phyloP scores from a whole-genome alignment of 2,329 filamentous ascomycete species.

The Alternaria tenuissima region DNA sequence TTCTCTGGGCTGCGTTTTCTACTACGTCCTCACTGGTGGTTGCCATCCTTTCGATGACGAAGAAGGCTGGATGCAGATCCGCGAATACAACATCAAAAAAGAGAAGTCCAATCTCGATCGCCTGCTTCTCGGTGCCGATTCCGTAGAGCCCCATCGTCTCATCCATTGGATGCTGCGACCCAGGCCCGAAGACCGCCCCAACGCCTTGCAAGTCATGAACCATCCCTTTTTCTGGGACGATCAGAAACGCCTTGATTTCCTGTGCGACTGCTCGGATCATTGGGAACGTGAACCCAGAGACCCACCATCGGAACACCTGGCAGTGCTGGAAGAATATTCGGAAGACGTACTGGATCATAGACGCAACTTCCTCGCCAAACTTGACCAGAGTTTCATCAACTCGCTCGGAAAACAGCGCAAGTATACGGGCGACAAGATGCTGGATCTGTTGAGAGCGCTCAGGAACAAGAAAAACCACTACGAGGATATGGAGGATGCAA shows the following conservation, averaged over 20 bases:
- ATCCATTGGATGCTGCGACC: slow-evolving; percentile 80
- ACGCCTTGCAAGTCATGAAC: slow-evolving; percentile 80
- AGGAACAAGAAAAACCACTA: slow-evolving; percentile 98
- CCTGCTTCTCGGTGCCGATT: slow-evolving; percentile 82
- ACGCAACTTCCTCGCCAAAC: slow-evolving; percentile 77
- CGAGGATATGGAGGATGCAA: slow-evolving; percentile 86
- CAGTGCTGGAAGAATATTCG: slow-evolving; percentile 63
- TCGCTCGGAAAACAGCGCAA: slow-evolving; percentile 93
- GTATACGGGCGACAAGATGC: slow-evolving; percentile 82
- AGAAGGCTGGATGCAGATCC: slow-evolving; percentile 81
- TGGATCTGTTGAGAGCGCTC: slow-evolving; percentile 87
- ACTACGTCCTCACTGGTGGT: slow-evolving; percentile 95
- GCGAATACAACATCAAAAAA: slow-evolving; percentile 97
- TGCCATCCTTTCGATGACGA: slow-evolving; percentile 94
- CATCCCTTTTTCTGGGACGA: slow-evolving; percentile 97
- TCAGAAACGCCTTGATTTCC: slow-evolving; percentile 86
- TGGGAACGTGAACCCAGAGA: slow-evolving; percentile 93
- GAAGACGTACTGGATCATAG: slow-evolving; percentile 60
- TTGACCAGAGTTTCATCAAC: slow-evolving; percentile 85
- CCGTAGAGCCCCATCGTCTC: slow-evolving; percentile 85
- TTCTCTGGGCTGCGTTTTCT: slow-evolving; percentile 96
- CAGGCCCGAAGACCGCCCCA: slow-evolving; percentile 72
- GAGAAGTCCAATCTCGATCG: slow-evolving; percentile 76
- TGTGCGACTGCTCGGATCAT: slow-evolving; percentile 96
- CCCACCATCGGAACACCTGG: slow-evolving; percentile 74